These are phyloP conservation scores for Lanmaoa rubissima DNA, from an alignment of 768 basidiomycete genomes.

Conservation along the genomic window DNA sequence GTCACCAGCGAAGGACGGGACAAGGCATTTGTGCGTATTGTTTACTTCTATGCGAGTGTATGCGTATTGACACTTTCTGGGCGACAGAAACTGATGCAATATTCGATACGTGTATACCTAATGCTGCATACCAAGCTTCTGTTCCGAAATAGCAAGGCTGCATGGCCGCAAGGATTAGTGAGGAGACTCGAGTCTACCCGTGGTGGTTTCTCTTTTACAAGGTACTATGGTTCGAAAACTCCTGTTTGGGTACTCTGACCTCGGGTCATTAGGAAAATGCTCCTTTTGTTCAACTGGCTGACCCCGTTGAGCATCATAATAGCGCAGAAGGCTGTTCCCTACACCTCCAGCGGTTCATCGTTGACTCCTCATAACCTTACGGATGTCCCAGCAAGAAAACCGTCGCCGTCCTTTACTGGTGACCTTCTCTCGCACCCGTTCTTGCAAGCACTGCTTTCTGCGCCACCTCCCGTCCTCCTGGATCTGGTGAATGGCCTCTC, in stretches of 20 bases:
- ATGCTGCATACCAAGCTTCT: conserved; percentile 62
- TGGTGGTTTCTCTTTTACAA: conserved; percentile 70
- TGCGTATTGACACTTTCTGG: not conserved
- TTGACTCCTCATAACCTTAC: conserved; percentile 21
- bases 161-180: conserved; percentile 57
- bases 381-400: conserved; percentile 10
- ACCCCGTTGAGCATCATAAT: conserved; percentile 68
- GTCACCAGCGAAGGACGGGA: conserved; percentile 78
- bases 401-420: conserved; percentile 10
- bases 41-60: not conserved
- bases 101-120: conserved; percentile 72
- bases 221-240: conserved; percentile 42
- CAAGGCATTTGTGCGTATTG: conserved; percentile 72
- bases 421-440: conserved; percentile 51
- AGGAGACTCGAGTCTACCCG: conserved; percentile 52
- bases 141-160: conserved; percentile 40
- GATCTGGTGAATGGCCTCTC: conserved; percentile 73
- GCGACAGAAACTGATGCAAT: conserved; percentile 81
- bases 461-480: conserved; percentile 78
- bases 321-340: conserved; percentile 67
- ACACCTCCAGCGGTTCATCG: conserved; percentile 40
- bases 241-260: conserved; percentile 1
- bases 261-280: conserved; percentile 56
- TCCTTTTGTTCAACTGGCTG: conserved; percentile 85
- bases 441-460: conserved; percentile 71